Evolutionary conservation across 495 filamentous ascomycete species (phyloP).

Genomic region (Podospora conica): DNA sequence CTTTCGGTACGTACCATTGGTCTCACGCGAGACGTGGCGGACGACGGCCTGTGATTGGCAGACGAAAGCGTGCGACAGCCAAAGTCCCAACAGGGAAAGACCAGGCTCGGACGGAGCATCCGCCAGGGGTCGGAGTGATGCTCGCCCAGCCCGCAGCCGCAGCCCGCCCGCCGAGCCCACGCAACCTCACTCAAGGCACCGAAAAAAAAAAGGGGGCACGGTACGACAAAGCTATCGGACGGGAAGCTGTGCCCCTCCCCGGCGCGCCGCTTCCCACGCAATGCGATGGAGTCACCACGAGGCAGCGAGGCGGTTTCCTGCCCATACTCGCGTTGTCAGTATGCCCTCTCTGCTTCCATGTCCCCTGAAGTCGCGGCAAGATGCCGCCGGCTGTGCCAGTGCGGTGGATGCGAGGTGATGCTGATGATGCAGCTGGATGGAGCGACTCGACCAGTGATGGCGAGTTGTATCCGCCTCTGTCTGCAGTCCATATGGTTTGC

Average conservation of each 20-base stretch:
- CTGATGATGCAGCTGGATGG: not conserved
- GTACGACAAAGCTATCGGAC: not conserved
- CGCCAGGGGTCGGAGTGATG: constrained; percentile 11
- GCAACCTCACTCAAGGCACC: constrained; percentile 7
- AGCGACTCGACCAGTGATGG: not conserved
- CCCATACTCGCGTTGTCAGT: too few relatives aligned
- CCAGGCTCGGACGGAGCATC: constrained; percentile 10
- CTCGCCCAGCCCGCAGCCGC: not conserved
- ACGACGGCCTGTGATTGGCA: constrained; percentile 21
- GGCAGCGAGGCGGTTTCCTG: too few relatives aligned
- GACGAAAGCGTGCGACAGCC: constrained; percentile 22
- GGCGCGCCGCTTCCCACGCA: not conserved
- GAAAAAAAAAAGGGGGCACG: not conserved
- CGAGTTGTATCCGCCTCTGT: constrained; percentile 5
- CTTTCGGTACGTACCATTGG: not conserved
- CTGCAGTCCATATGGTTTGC: not conserved
- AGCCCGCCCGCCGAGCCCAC: not conserved
- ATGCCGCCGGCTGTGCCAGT: not conserved
- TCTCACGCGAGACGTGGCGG: not conserved
- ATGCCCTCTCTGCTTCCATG: not conserved
- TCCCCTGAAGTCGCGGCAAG: not conserved
- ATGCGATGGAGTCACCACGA: not conserved
- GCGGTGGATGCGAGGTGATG: not conserved
- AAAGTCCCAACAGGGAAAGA: constrained; percentile 23
- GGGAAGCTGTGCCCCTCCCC: not conserved